A percentile compares a stretch with the other conserved stretches of the same genome.
Conservation (phyloP, 2,329 filamentous ascomycete species). For the Lecanoromycetidae sp. region DNA sequence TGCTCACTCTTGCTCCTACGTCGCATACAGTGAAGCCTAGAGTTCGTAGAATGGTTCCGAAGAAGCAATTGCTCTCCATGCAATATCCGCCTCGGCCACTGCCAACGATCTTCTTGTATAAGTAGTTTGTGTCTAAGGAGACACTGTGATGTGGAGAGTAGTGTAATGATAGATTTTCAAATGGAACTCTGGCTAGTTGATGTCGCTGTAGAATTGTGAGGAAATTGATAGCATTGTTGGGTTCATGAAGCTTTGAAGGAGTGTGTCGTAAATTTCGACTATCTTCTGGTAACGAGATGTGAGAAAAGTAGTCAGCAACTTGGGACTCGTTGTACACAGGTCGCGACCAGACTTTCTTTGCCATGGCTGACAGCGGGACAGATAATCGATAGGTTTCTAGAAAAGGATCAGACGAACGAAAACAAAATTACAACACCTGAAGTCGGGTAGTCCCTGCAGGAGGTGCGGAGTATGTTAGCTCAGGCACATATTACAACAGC, state of each 20-base stretch:
- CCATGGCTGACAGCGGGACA: too few relatives aligned
- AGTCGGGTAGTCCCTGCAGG: too few relatives aligned
- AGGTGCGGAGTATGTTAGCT: too few relatives aligned
- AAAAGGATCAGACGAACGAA: too few relatives aligned
- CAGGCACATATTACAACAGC: too few relatives aligned
- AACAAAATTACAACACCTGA: too few relatives aligned
- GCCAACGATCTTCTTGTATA: slow-evolving; percentile 43
- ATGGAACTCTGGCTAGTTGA: slow-evolving; percentile 40
- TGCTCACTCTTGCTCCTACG: slow-evolving; percentile 40
- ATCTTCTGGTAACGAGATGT: slow-evolving; percentile 6
- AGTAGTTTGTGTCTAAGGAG: slow-evolving; percentile 35
- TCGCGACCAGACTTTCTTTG: background rate
- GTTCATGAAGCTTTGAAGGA: background rate
- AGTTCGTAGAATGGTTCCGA: slow-evolving; percentile 39
- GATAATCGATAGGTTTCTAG: too few relatives aligned
- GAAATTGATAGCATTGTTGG: background rate
- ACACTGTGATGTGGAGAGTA: slow-evolving; percentile 39
- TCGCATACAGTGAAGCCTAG: slow-evolving; percentile 44
- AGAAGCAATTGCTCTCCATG: slow-evolving; percentile 47
- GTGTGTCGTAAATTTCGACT: background rate
- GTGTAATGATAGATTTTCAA: slow-evolving; percentile 46
- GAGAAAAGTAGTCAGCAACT: slow-evolving; percentile 10
- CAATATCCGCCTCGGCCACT: slow-evolving; percentile 46
- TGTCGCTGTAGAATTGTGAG: slow-evolving; percentile 26
- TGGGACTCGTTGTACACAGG: slow-evolving; percentile 8